phyloP scores from a whole-genome alignment of 208 protist genomes.

The Leishmania mexicana region DNA sequence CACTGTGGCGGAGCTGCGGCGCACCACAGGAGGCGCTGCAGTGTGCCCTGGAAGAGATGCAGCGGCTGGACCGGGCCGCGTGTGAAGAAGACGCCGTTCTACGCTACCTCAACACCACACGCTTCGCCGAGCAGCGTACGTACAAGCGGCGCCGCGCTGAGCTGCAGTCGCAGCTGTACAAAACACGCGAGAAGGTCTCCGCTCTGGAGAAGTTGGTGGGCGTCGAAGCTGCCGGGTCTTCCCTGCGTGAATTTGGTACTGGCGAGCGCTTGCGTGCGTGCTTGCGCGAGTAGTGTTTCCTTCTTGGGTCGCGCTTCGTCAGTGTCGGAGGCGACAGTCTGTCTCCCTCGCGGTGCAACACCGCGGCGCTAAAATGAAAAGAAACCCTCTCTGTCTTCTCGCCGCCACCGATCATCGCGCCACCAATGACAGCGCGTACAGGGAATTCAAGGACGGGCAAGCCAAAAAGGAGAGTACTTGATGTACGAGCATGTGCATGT shows the following conservation, averaged over 20 bases:
- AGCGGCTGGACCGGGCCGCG: slow-evolving; percentile 18
- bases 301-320: neutral
- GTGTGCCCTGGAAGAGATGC: slow-evolving; percentile 18
- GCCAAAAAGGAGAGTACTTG: neutral
- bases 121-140: slow-evolving; percentile 41
- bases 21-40: slow-evolving; percentile 25
- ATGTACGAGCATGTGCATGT: neutral
- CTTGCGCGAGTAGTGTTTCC: slow-evolving; percentile 1
- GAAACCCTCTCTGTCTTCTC: neutral
- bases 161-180: slow-evolving; percentile 17
- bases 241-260: neutral
- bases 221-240: neutral
- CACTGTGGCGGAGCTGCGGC: slow-evolving; percentile 9
- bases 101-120: slow-evolving; percentile 36
- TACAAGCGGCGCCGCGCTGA: slow-evolving; percentile 34
- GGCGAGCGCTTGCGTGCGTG: slow-evolving; percentile 2
- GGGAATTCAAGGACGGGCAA: neutral
- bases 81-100: slow-evolving; percentile 15
- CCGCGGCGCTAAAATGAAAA: neutral
- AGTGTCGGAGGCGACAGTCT: neutral
- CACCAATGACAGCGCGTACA: neutral
- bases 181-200: slow-evolving; percentile 34
- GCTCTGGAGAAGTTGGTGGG: slow-evolving; percentile 43
- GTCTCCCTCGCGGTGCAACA: neutral
- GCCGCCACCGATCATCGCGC: neutral